A percentile compares a stretch with the other conserved stretches of the same genome.
These are phyloP conservation scores for Sphaerulina populicola DNA, from an alignment of 2,329 filamentous ascomycete genomes.

Conservation along the genomic window DNA sequence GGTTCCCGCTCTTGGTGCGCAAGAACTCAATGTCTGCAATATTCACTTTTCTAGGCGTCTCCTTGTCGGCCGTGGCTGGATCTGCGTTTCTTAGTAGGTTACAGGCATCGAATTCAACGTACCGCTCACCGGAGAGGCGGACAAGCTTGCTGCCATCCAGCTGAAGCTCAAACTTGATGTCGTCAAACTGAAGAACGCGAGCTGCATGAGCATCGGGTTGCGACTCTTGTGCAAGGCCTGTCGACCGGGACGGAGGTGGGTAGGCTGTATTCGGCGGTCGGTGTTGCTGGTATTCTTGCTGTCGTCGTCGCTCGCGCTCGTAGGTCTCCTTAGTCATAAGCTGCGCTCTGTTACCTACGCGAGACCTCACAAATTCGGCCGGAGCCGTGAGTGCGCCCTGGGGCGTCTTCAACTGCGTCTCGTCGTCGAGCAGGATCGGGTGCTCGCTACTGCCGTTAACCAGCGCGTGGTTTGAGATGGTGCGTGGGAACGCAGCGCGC, in stretches of 20 bases:
- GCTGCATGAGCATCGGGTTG: not conserved
- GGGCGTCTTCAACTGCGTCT: not conserved
- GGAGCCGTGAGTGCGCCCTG: constrained; percentile 3
- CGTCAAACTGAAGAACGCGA: constrained; percentile 60
- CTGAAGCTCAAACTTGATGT: constrained; percentile 63
- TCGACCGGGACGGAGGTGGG: not conserved
- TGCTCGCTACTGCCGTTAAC: constrained; percentile 35
- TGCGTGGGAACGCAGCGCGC: constrained; percentile 34
- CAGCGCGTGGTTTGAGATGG: constrained; percentile 50
- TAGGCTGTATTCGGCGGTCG: not conserved
- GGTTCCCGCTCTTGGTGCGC: constrained; percentile 78
- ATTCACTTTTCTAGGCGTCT: constrained; percentile 64
- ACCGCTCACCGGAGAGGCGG: constrained; percentile 58
- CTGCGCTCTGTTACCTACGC: constrained; percentile 63
- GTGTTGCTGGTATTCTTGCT: constrained; percentile 40
- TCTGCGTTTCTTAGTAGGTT: constrained; percentile 18
- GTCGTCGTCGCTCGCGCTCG: constrained; percentile 57
- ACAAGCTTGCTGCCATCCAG: constrained; percentile 76
- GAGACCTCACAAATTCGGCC: constrained; percentile 60
- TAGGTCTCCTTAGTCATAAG: constrained; percentile 74
- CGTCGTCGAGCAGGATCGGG: constrained; percentile 14
- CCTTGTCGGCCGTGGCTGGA: constrained; percentile 24
- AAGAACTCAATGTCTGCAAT: constrained; percentile 75
- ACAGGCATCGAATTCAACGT: not conserved
- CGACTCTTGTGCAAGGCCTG: not conserved